Evolutionary conservation across 805 yeast genomes (phyloP), one percentile per base, ranked within the genome.

Genomic region (Spencermartinsiella europaea): DNA sequence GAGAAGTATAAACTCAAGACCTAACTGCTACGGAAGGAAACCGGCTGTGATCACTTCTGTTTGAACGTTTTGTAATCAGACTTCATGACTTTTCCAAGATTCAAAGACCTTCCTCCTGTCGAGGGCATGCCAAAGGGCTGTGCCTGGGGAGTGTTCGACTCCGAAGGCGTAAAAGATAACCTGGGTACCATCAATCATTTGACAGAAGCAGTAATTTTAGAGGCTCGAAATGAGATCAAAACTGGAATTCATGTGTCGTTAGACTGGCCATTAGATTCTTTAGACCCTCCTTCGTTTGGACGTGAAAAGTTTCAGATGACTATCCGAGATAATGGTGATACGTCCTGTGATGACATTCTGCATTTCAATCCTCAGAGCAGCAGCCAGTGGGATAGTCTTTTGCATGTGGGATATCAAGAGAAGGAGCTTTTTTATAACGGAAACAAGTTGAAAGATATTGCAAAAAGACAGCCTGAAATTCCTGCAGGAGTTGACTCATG

Each of bases 381-480:
- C 19, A 48, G 56, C 14, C 66, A 62, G 45, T 62, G 63, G 54
- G 66, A 62, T 44, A 63, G 66, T 1, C 52, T 62, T 36, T 47
- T 64, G 17, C 66, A 62, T 43, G 52, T 53, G 38, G 60, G 57
- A 2, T 63, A 62, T 39, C 48, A 51, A 3, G 47, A 53, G 7
- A 48, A 51, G 34, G 48, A 51, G 21, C 33, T 43, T n/a, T 46
- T 44, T 27, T 58, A 56, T 35, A 56, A 61, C 41, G 57, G 57
- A 2, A 48, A 59, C 44, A 51, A 46, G 10, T 48, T 52, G 12
- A 53, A 43, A 16, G 57, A 62, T 22, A 53, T 61, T 34, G 21
- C 46, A 22, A 57, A 53, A 1, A 45, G 43, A 12, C 38, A 47
- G 3, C 47, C 49, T 3, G 34, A 34, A 12, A 12, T 46, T 3